Base-by-base conservation (phyloP, 257 asterid species). In the Lycium ferocissimum region DNA sequence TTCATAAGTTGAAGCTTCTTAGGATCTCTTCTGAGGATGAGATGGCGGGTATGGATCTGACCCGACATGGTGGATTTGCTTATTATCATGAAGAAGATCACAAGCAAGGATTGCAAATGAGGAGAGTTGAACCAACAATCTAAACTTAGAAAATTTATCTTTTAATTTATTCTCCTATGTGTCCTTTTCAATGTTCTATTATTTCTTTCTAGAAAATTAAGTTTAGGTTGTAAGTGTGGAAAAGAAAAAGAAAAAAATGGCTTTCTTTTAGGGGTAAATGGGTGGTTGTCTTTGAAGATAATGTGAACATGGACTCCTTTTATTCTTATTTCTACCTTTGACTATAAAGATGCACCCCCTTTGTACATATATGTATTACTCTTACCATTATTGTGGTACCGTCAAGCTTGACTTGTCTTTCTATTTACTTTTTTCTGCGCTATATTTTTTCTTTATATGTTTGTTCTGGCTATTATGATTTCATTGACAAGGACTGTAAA, bases 11-110 rank as follows among this genome's bases (percentile, higher is more conserved):
- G 13, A 94, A 93, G 5, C 91, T 95, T 11, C 93, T 95, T 0
- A 87, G 99, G 85, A 94, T 95, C 82, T 95, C 99, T 0, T 78
- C 89, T 9, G 98, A 95, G 1, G 99, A 95, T 22, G 99, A 95
- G 75, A 49, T 92, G 91, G 94, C 97, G 92, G 99, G 99, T 90
- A 94, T 95, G 99, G 99, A 95, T 90, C 20, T 92, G 92, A 95
- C 99, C 95, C 95, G 98, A 14, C 99, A 95, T 58, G 99, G 99
- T 14, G 99, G 99, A 7, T 92, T 95, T 12, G 99, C 99, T 2
- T 95, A 94, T 43, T 94, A 93, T 37, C 83, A 78, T 61, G 92
- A 90, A 3, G 98, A 93, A 2, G 92, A 89, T 4, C 17, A 38
- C 3, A 90, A 84, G n/a, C 67, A 70, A 37, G 94, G 94, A 12